phyloP scores from a whole-genome alignment of 2,329 filamentous ascomycete species.

The Fusarium napiforme region DNA sequence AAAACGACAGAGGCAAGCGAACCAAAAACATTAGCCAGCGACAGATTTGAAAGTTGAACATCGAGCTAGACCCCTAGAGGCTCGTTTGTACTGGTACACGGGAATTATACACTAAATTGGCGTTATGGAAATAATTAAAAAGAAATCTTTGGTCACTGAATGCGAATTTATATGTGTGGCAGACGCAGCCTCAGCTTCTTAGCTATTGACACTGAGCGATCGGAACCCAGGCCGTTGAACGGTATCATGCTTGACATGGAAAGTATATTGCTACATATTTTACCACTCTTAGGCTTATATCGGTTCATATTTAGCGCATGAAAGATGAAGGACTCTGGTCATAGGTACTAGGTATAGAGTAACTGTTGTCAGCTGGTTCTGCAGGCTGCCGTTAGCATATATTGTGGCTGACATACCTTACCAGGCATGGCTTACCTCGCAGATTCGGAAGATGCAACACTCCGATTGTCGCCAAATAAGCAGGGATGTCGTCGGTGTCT shows the following conservation, averaged over 20 bases:
- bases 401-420: background rate
- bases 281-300: background rate
- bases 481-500: conserved; percentile 20
- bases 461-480: background rate
- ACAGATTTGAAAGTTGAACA: conserved; percentile 22
- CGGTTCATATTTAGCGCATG: background rate
- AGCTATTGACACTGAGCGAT: background rate
- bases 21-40: background rate
- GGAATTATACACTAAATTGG: background rate
- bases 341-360: background rate
- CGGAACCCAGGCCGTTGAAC: background rate
- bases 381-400: background rate
- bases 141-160: background rate
- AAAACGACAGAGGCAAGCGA: background rate
- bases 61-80: background rate
- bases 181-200: background rate
- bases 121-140: background rate
- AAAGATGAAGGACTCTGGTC: background rate
- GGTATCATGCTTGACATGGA: conserved; percentile 5
- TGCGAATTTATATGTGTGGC: background rate
- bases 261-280: background rate
- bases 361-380: background rate
- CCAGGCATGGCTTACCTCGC: background rate
- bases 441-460: background rate
- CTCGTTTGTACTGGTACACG: background rate